Percentiles rank a stretch among this genome's conserved stretches.
These are phyloP conservation scores for Rosa chinensis DNA, from an alignment of 306 rosid genomes.

Conservation along the genomic window DNA sequence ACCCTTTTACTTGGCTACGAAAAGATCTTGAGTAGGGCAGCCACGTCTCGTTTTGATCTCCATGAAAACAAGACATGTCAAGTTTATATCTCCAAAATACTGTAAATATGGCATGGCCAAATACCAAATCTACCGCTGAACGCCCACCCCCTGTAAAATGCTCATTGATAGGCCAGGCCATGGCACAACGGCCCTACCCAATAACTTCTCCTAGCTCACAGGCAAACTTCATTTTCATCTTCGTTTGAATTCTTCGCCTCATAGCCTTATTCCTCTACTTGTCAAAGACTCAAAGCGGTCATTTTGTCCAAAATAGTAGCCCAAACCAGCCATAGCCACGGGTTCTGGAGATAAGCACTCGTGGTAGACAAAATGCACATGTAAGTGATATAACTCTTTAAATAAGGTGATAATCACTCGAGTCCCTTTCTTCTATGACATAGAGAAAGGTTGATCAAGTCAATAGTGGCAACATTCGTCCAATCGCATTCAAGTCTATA, in stretches of 20 bases:
- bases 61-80: no score
- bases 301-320: background rate
- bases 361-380: background rate
- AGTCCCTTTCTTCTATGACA: constrained; percentile 11
- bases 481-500: background rate
- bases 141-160: background rate
- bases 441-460: background rate
- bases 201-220: background rate
- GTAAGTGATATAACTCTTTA: background rate
- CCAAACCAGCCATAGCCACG: background rate
- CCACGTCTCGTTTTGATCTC: background rate
- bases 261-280: background rate
- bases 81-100: background rate
- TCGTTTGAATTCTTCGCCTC: background rate
- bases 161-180: background rate
- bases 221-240: background rate
- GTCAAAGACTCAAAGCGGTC: background rate
- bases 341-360: background rate
- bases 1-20: no score
- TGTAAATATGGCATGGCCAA: background rate
- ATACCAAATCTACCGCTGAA: background rate
- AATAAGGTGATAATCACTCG: background rate
- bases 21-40: no score
- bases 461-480: background rate
- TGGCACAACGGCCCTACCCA: no score